These are phyloP conservation scores for Microcera coccophila DNA, from an alignment of 2,329 filamentous ascomycete genomes.

Conservation along the genomic window DNA sequence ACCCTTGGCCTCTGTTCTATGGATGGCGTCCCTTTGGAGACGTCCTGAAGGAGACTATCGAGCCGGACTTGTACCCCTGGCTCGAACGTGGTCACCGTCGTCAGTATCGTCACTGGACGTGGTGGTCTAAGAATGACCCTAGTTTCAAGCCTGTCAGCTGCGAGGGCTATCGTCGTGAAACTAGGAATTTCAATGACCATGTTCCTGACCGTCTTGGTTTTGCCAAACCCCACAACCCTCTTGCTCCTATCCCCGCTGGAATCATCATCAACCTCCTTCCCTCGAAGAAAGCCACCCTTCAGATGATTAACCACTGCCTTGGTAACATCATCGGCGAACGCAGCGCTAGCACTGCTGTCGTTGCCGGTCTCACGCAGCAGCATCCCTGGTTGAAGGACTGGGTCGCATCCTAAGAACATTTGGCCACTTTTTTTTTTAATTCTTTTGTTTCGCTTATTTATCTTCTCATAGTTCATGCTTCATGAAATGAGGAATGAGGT, in stretches of 20 bases:
- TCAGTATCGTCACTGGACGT: constrained; percentile 24
- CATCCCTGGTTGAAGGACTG: constrained; percentile 25
- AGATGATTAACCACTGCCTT: constrained; percentile 25
- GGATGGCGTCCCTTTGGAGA: constrained; percentile 25
- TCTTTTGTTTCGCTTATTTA: not conserved
- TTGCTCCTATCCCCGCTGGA: constrained; percentile 14
- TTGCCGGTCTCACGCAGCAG: constrained; percentile 15
- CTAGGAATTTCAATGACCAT: constrained; percentile 6
- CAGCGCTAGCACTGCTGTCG: constrained; percentile 22
- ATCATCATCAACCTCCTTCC: constrained; percentile 13
- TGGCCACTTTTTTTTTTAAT: constrained; percentile 2
- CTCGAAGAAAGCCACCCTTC: constrained; percentile 20
- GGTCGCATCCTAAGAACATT: constrained; percentile 4
- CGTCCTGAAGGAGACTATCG: constrained; percentile 17
- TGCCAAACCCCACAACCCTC: constrained; percentile 8
- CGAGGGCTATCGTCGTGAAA: constrained; percentile 21
- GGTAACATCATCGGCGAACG: constrained; percentile 26
- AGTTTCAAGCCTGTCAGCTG: constrained; percentile 10
- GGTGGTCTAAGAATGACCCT: constrained; percentile 23
- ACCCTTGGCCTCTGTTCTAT: constrained; percentile 27
- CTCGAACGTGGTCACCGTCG: constrained; percentile 23
- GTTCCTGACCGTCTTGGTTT: constrained; percentile 20
- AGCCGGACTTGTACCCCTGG: constrained; percentile 27
- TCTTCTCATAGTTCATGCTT: constrained; percentile 1
- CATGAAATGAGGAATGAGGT: not conserved